Evolutionary conservation across 768 basidiomycete species (phyloP).

Genomic region (Suillus occidentalis): DNA sequence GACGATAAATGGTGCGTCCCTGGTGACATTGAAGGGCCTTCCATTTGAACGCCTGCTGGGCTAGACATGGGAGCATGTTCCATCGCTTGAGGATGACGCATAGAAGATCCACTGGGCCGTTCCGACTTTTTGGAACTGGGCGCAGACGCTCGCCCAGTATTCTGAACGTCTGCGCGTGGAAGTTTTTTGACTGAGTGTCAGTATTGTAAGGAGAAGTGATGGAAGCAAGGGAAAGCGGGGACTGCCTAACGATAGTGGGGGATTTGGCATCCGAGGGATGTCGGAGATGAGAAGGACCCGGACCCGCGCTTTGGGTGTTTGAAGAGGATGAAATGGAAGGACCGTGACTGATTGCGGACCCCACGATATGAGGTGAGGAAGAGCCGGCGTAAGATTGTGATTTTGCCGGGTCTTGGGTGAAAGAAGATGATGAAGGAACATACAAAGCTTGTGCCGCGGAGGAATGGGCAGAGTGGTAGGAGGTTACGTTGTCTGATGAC

Average conservation of each 20-base stretch:
- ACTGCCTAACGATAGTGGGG: slow-evolving; percentile 34
- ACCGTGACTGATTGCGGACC: slow-evolving; percentile 18
- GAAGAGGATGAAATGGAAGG: slow-evolving; percentile 22
- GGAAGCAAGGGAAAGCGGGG: slow-evolving; percentile 40
- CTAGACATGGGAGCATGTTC: slow-evolving; percentile 25
- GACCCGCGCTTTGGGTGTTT: slow-evolving; percentile 18
- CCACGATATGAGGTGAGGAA: slow-evolving; percentile 24
- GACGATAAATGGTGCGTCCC: slow-evolving; percentile 35
- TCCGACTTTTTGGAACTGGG: slow-evolving; percentile 40
- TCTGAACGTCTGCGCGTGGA: slow-evolving; percentile 72
- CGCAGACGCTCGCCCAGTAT: slow-evolving; percentile 79
- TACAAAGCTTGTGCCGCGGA: slow-evolving; percentile 28
- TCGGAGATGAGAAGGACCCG: slow-evolving; percentile 25
- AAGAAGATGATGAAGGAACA: slow-evolving; percentile 23
- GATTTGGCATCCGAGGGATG: slow-evolving; percentile 32
- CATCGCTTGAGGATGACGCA: slow-evolving; percentile 35
- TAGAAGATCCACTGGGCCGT: slow-evolving; percentile 37
- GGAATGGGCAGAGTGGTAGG: slow-evolving; percentile 30
- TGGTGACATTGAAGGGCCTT: slow-evolving; percentile 27
- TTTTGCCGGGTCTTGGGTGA: slow-evolving; percentile 25
- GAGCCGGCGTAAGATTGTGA: slow-evolving; percentile 27
- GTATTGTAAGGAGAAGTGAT: slow-evolving; percentile 42
- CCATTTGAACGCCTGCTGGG: slow-evolving; percentile 30
- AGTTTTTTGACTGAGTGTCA: slow-evolving; percentile 67
- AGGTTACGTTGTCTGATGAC: slow-evolving; percentile 22